phyloP scores from a whole-genome alignment of 2,329 filamentous ascomycete genomes.

The Alternaria viburni region DNA sequence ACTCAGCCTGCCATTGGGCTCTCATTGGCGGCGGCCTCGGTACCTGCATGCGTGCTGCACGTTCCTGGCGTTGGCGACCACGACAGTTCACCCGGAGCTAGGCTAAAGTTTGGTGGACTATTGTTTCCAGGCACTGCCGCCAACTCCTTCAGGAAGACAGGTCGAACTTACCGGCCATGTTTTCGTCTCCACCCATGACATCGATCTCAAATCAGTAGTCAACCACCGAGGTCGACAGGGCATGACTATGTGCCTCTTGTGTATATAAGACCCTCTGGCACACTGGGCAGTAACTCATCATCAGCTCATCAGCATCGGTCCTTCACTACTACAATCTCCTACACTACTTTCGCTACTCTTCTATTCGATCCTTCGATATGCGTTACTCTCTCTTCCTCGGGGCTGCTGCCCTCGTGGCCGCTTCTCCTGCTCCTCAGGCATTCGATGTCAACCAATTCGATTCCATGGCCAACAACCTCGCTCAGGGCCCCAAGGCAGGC shows the following conservation, averaged over 20 bases:
- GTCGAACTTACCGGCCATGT: conserved; percentile 5
- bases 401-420: conserved; percentile 29
- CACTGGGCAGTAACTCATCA: conserved; percentile 1
- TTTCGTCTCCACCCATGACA: conserved; percentile 8
- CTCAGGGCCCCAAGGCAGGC: conserved; percentile 25
- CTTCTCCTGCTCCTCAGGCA: conserved; percentile 28
- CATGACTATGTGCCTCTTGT: neutral
- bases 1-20: neutral
- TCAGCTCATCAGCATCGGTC: conserved; percentile 7
- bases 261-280: conserved; percentile 8
- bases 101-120: conserved; percentile 10
- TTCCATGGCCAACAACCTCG: conserved; percentile 8
- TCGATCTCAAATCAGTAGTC: conserved; percentile 8
- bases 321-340: conserved; percentile 6
- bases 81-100: conserved; percentile 11
- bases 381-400: conserved; percentile 28
- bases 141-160: conserved; percentile 7
- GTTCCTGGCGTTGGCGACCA: conserved; percentile 9
- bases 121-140: conserved; percentile 7
- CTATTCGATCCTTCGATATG: conserved; percentile 19
- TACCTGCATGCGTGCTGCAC: conserved; percentile 9
- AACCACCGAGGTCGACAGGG: neutral
- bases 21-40: neutral
- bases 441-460: conserved; percentile 17
- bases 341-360: neutral